These are phyloP conservation scores for Salix koriyanagi DNA, from an alignment of 345 rosid species.

Conservation along the genomic window DNA sequence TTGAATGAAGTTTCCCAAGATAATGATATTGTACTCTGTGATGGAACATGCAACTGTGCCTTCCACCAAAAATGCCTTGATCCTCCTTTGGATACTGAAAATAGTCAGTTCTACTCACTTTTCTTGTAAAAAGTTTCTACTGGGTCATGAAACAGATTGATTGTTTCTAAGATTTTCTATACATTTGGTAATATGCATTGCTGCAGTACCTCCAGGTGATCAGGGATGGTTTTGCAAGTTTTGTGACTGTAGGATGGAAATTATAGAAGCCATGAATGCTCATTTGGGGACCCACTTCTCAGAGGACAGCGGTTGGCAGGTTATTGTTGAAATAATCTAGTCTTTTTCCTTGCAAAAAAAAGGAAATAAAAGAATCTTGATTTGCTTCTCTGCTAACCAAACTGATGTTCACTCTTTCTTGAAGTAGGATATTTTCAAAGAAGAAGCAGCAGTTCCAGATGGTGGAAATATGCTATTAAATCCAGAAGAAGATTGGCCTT, in stretches of 20 bases:
- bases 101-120: slow-evolving; percentile 47
- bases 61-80: slow-evolving; percentile 93
- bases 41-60: slow-evolving; percentile 90
- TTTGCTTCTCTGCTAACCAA: slow-evolving; percentile 15
- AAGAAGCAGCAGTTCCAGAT: slow-evolving; percentile 66
- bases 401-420: slow-evolving; percentile 4
- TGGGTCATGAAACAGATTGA: slow-evolving; percentile 7
- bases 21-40: slow-evolving; percentile 92
- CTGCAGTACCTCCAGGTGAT: slow-evolving; percentile 91
- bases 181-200: slow-evolving; percentile 42
- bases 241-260: slow-evolving; percentile 88
- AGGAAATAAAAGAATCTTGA: neutral
- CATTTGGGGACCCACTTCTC: slow-evolving; percentile 79
- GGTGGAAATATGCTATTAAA: slow-evolving; percentile 49
- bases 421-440: slow-evolving; percentile 74
- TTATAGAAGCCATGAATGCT: slow-evolving; percentile 86
- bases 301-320: slow-evolving; percentile 79
- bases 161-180: slow-evolving; percentile 11
- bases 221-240: slow-evolving; percentile 95
- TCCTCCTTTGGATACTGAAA: slow-evolving; percentile 85
- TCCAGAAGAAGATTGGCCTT: slow-evolving; percentile 85
- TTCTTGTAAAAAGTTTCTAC: slow-evolving; percentile 3
- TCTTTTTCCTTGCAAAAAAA: neutral
- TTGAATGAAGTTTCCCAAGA: slow-evolving; percentile 76
- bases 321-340: slow-evolving; percentile 21